These are phyloP conservation scores for Metschnikowia corniflorae DNA, from an alignment of 805 yeast species.

Conservation along the genomic window DNA sequence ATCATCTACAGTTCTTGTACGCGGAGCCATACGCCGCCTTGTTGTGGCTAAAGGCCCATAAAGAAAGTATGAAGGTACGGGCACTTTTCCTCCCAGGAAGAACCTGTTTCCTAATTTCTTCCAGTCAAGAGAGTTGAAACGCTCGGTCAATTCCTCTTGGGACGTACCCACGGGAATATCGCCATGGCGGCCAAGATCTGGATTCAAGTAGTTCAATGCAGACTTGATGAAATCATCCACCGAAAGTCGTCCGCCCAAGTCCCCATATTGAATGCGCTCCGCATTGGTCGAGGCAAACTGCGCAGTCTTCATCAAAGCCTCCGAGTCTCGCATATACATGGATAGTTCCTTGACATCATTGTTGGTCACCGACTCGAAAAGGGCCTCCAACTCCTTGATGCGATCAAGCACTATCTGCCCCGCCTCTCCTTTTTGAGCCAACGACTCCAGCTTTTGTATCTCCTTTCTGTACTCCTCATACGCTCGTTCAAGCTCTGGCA, in stretches of 20 bases:
- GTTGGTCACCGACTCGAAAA: conserved; percentile 42
- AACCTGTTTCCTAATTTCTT: conserved; percentile 52
- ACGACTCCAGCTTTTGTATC: conserved; percentile 39
- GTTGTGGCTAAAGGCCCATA: conserved; percentile 69
- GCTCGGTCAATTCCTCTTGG: conserved; percentile 5
- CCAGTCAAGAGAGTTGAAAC: conserved; percentile 56
- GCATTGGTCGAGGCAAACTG: conserved; percentile 63
- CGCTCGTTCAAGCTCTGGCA: conserved; percentile 11
- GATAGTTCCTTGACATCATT: conserved; percentile 33
- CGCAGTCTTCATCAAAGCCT: conserved; percentile 56
- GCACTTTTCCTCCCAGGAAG: conserved; percentile 42
- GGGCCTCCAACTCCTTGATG: conserved; percentile 42
- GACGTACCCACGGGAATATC: background rate
- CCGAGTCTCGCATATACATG: conserved; percentile 52
- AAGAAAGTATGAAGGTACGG: conserved; percentile 56
- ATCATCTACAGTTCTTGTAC: conserved; percentile 39
- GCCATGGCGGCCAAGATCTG: conserved; percentile 12
- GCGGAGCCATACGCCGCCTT: conserved; percentile 38
- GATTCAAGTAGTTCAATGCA: conserved; percentile 31
- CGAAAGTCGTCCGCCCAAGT: conserved; percentile 47
- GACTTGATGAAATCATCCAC: conserved; percentile 44
- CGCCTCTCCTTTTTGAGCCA: conserved; percentile 58
- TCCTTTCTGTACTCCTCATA: conserved; percentile 29
- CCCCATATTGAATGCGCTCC: conserved; percentile 56
- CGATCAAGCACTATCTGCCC: conserved; percentile 44